Base-by-base conservation (phyloP, 2,329 filamentous ascomycete species). In the Chrysoporthe deuterocubensis region DNA sequence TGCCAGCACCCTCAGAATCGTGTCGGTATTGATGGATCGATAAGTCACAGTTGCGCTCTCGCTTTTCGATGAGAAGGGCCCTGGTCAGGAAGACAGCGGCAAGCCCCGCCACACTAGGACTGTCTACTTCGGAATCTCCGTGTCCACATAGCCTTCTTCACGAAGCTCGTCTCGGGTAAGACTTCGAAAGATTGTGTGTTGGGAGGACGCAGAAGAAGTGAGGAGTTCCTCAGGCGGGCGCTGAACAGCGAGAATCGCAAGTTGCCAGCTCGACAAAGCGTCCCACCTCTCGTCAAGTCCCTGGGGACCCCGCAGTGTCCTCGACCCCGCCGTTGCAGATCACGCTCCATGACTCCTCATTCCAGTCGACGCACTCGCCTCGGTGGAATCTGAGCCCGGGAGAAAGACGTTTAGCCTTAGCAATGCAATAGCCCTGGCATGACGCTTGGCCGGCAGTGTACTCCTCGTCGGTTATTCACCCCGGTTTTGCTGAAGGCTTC, bases 271-370 rank as follows among this genome's bases (percentile, higher is more conserved):
- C 16, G 52, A n/a, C 13, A 14, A 14, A 8, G 32, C 16, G 34
- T 37, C 26, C 52, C 52, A 34, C 34, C 6, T 26, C 50, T 21
- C 44, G 18, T 14, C 13, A 18, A 18, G 18, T 14, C 44, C 44
- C 44, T 14, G 14, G 6, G 18, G 32, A 32, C 54, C 54, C 54
- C 54, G 54, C 54, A 57, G 34, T 40, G 8, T 32, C 26, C 52
- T 57, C n/a, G 34, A 57, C 54, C 54, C 54, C 54, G 54, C 54
- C 34, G 54, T 40, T 57, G 54, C 13, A 40, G 54, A 57, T 40
- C 32, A 9, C 26, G 34, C 34, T 57, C 32, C 54, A 57, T 18
- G 16, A 40, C 54, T 57, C 54, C 54, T 57, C 54, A 57, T 34
- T 57, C 44, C 18, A 46, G 44, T 46, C 44, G 44, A 46, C 44